Base-by-base conservation (phyloP, 768 basidiomycete genomes). In the Holtermanniella nyarrowii region DNA sequence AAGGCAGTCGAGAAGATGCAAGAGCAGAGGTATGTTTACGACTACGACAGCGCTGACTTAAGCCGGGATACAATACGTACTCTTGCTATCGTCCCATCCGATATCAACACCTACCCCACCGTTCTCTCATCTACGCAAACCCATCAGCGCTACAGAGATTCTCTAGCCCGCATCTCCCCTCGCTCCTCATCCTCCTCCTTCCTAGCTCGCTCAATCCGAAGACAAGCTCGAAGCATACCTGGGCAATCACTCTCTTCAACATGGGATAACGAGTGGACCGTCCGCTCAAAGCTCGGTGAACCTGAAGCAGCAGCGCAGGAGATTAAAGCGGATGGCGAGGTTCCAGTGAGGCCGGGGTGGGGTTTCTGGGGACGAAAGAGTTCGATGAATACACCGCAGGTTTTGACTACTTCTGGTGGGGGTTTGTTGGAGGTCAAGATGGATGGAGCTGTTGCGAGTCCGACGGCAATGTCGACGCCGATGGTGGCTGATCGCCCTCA, bases 371-470 rank as follows among this genome's bases (percentile, higher is more conserved):
- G 66, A 1, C 54, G 56, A 39, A 61, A 60, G 46, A 39, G 50
- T 16, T 44, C 53, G 18, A 50, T 54, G 1, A 50, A 60, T 25
- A 56, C 55, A 48, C 63, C 54, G 23, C 25, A 16, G 16, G 42
- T 46, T 4, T 50, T 69, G 12, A 58, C 56, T 1, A 71, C 69
- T 2, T 64, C 62, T 5, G 69, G 69, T 1, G 69, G 69, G n/a
- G 67, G 67, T 2, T 42, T 69, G 2, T 44, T 71, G 18, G 65
- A 71, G 46, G 57, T 66, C 54, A 71, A 69, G 44, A 43, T 50
- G 12, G 18, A 58, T 16, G 31, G 21, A n/a, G 46, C 53, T 14
- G 44, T 43, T 3, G 20, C 27, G 16, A 10, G 5, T 4, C 24
- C 44, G 7, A 22, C 39, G 5, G 41, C 51, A 11, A 41, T 50